Evolutionary conservation across 345 rosid genomes (phyloP).

Genomic region (Punica granatum): DNA sequence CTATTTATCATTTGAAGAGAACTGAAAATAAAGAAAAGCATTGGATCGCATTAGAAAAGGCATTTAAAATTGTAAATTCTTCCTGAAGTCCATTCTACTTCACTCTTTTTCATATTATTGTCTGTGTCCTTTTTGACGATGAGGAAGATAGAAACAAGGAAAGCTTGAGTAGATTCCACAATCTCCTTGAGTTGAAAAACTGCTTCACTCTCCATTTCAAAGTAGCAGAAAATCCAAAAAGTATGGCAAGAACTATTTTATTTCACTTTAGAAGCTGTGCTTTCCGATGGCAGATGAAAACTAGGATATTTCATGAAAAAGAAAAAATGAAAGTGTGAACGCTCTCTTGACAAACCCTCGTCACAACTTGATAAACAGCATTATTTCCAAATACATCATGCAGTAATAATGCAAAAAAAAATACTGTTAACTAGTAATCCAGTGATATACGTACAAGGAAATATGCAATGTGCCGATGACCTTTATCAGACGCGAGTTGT

Average conservation of each 20-base stretch:
- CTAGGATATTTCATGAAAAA: background rate
- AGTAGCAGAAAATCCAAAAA: background rate
- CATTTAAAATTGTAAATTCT: background rate
- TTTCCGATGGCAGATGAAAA: background rate
- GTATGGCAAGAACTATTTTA: background rate
- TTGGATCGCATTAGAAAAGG: background rate
- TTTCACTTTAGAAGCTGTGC: background rate
- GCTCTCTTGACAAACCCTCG: background rate
- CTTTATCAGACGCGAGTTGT: conserved; percentile 87
- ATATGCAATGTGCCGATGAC: conserved; percentile 76
- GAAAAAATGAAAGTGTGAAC: background rate
- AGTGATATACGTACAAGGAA: conserved; percentile 68
- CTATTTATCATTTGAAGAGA: background rate
- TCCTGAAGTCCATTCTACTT: background rate
- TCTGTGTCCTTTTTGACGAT: background rate
- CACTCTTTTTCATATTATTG: background rate
- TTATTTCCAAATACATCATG: background rate
- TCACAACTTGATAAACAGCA: background rate
- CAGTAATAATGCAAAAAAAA: background rate
- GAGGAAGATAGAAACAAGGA: background rate
- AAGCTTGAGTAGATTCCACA: background rate
- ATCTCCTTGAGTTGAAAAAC: background rate
- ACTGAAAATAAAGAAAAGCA: background rate
- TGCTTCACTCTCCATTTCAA: background rate
- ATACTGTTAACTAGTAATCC: background rate